phyloP scores from a whole-genome alignment of 2,329 filamentous ascomycete genomes.

The Blastomyces gilchristii region DNA sequence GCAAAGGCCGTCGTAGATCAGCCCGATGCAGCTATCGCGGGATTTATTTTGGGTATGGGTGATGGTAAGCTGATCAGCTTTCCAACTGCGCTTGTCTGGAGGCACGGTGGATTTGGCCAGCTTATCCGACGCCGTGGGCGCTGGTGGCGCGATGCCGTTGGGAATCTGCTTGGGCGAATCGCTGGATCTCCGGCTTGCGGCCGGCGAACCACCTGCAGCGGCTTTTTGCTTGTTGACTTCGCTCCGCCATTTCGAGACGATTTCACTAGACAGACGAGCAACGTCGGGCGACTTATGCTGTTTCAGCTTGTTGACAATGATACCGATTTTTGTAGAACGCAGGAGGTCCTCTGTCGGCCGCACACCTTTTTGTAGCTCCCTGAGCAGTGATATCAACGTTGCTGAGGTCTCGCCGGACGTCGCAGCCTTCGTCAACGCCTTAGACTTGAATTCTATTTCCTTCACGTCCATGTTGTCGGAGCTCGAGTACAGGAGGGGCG shows the following conservation, averaged over 20 bases:
- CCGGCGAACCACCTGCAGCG: slow-evolving; percentile 24
- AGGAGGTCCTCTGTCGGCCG: slow-evolving; percentile 81
- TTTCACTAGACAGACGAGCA: slow-evolving; percentile 62
- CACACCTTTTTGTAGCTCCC: slow-evolving; percentile 68
- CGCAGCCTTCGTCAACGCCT: slow-evolving; percentile 70
- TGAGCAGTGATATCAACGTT: slow-evolving; percentile 63
- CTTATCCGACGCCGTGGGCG: slow-evolving; percentile 35
- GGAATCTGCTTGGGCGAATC: slow-evolving; percentile 37
- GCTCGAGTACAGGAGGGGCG: not conserved
- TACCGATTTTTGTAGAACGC: slow-evolving; percentile 81
- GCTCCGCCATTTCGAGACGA: slow-evolving; percentile 59
- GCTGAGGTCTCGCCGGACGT: slow-evolving; percentile 62
- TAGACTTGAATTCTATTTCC: slow-evolving; percentile 66
- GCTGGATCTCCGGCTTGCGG: slow-evolving; percentile 31
- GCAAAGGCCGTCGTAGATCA: slow-evolving; percentile 89
- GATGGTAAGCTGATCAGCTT: slow-evolving; percentile 68
- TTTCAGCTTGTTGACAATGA: slow-evolving; percentile 78
- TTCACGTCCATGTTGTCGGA: slow-evolving; percentile 60
- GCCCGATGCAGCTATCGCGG: slow-evolving; percentile 76
- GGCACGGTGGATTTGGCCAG: slow-evolving; percentile 46
- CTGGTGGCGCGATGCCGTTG: slow-evolving; percentile 47
- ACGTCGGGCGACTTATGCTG: slow-evolving; percentile 65
- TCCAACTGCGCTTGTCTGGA: slow-evolving; percentile 70
- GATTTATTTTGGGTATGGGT: slow-evolving; percentile 62
- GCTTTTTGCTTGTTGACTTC: slow-evolving; percentile 42